Evolutionary conservation across 495 filamentous ascomycete species (phyloP).

Genomic region (Penicillium argentinense): DNA sequence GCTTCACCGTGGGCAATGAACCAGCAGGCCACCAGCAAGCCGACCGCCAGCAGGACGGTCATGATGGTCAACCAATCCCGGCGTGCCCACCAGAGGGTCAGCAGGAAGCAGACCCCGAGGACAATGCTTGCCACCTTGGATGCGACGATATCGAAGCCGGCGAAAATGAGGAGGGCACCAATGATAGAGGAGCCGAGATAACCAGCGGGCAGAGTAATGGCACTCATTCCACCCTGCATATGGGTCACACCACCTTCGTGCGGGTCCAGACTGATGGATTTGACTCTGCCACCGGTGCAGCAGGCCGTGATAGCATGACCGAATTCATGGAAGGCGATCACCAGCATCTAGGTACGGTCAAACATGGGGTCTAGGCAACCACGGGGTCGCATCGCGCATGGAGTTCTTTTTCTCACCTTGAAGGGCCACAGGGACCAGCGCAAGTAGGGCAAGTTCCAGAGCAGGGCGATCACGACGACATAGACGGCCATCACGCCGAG

Average conservation of each 20-base stretch:
- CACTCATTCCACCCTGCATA: slow-evolving; percentile 74
- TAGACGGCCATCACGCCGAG: slow-evolving; percentile 69
- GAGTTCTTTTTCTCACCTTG: slow-evolving; percentile 62
- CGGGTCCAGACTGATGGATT: slow-evolving; percentile 70
- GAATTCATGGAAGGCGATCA: slow-evolving; percentile 85
- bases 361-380: slow-evolving; percentile 4
- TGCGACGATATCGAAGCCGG: slow-evolving; percentile 77
- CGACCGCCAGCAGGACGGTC: slow-evolving; percentile 67
- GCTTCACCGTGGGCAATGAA: slow-evolving; percentile 75
- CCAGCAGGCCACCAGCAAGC: slow-evolving; percentile 72
- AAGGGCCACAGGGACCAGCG: slow-evolving; percentile 77
- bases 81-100: slow-evolving; percentile 78
- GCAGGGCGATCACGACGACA: slow-evolving; percentile 68
- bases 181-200: slow-evolving; percentile 76
- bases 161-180: slow-evolving; percentile 75
- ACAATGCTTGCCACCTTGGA: slow-evolving; percentile 74
- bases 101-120: slow-evolving; percentile 69
- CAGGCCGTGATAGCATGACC: slow-evolving; percentile 72
- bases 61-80: slow-evolving; percentile 73
- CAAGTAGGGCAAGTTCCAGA: slow-evolving; percentile 80
- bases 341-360: slow-evolving; percentile 62
- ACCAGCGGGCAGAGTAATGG: slow-evolving; percentile 72
- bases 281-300: slow-evolving; percentile 69
- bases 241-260: slow-evolving; percentile 73
- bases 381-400: too few relatives aligned